Percentiles rank a stretch among this genome's conserved stretches.
Conservation (phyloP, 2,329 filamentous ascomycete genomes). For the Fusarium kyushuense region DNA sequence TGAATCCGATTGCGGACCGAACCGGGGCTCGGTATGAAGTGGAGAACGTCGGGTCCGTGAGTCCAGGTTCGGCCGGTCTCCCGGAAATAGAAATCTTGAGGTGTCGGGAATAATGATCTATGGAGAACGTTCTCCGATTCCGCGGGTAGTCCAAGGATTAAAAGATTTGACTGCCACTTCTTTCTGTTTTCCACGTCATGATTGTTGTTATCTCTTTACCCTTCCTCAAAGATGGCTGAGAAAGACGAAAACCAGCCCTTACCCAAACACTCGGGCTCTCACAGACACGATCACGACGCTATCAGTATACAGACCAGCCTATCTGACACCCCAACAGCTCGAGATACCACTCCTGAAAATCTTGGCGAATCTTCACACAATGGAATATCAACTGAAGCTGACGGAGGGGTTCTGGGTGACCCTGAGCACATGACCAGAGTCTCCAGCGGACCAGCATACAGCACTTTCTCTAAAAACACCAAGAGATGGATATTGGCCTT, state of each 20-base stretch:
- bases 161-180: slow-evolving; percentile 27
- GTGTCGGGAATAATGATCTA: slow-evolving; percentile 38
- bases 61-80: slow-evolving; percentile 9
- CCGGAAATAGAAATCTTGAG: slow-evolving; percentile 39
- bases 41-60: slow-evolving; percentile 23
- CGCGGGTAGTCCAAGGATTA: slow-evolving; percentile 36
- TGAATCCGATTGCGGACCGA: slow-evolving; percentile 15
- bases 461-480: slow-evolving; percentile 51
- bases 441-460: slow-evolving; percentile 46
- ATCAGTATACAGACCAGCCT: slow-evolving; percentile 15
- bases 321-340: slow-evolving; percentile 7
- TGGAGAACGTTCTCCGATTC: slow-evolving; percentile 38
- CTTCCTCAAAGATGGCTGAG: slow-evolving; percentile 26
- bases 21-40: slow-evolving; percentile 28
- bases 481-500: slow-evolving; percentile 66
- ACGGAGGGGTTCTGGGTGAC: slow-evolving; percentile 31
- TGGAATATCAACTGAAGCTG: not conserved
- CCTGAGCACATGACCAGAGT: slow-evolving; percentile 40
- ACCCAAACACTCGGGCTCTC: not conserved
- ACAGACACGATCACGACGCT: slow-evolving; percentile 22
- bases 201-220: not conserved
- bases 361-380: slow-evolving; percentile 6
- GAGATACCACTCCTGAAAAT: slow-evolving; percentile 19
- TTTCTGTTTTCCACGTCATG: slow-evolving; percentile 15
- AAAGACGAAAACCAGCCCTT: slow-evolving; percentile 17